phyloP scores from a whole-genome alignment of 2,329 filamentous ascomycete genomes.

The Sclerotinia spermophila region DNA sequence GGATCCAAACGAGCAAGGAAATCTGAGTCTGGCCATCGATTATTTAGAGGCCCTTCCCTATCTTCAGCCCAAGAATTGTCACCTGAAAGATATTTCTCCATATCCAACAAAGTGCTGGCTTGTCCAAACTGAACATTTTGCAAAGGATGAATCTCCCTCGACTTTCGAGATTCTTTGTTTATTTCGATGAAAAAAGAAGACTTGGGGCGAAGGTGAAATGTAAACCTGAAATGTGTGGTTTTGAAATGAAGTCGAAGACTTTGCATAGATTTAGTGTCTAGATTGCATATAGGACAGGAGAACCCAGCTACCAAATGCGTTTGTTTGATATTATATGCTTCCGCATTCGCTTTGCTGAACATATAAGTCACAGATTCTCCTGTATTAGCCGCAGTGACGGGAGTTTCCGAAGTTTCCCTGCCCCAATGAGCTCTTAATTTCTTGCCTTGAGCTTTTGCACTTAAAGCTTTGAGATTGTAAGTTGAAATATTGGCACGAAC shows the following conservation, averaged over 20 bases:
- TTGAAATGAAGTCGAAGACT: conserved; percentile 30
- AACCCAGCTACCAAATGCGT: conserved; percentile 27
- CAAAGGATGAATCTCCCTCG: conserved; percentile 34
- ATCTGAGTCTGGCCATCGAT: conserved; percentile 25
- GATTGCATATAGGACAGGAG: conserved; percentile 31
- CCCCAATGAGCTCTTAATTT: conserved; percentile 45
- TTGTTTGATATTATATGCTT: conserved; percentile 26
- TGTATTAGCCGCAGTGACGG: conserved; percentile 26
- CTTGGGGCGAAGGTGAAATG: conserved; percentile 37
- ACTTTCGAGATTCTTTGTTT: conserved; percentile 26
- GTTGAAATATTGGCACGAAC: conserved; percentile 33
- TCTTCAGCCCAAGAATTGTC: conserved; percentile 47
- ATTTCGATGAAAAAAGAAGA: conserved; percentile 42
- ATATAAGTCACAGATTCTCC: conserved; percentile 28
- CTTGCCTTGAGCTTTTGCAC: conserved; percentile 54
- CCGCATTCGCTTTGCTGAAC: conserved; percentile 28
- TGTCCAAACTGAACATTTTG: conserved; percentile 45
- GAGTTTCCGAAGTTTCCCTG: conserved; percentile 30
- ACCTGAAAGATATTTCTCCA: conserved; percentile 44
- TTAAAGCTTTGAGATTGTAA: conserved; percentile 60
- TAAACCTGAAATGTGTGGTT: conserved; percentile 30
- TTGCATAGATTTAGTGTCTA: conserved; percentile 22
- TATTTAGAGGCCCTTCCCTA: conserved; percentile 42
- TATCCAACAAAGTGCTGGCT: conserved; percentile 44
- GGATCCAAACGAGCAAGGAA: conserved; percentile 21